Base-by-base conservation (phyloP, 2,329 filamentous ascomycete genomes). In the Monosporascus sp. region DNA sequence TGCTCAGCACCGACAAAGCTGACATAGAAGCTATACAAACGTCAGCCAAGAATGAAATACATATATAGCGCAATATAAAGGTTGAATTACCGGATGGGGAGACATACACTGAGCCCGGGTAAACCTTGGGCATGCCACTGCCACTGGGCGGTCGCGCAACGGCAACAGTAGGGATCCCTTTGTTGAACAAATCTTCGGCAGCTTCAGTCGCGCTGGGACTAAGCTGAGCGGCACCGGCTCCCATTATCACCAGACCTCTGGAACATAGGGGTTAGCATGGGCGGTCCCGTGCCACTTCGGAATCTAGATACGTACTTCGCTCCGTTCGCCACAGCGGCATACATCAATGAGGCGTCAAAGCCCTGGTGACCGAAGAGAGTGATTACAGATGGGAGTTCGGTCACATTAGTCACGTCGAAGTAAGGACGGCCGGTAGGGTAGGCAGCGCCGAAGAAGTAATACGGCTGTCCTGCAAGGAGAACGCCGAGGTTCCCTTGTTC, bases 391-490 rank as follows among this genome's bases (percentile, higher is more conserved):
- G 76, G 74, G 3, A 80, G 68, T 8, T 63, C 61, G 0, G 67
- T 70, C 1, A 68, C 58, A 22, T 68, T 64, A 8, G 59, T 60
- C 8, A 70, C 62, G 52, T 64, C 65, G 59, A 69, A 74, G 20
- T 66, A 60, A 47, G 71, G 60, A 53, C 73, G 68, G 8, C 70
- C 69, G 36, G 71, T 71, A 17, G 79, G 73, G 14, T 67, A 67
- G 0, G 73, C 67, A 0, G 78, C 67, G 3, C 70, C 72, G 55
- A 73, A 82, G 66, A 74, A 82, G 67, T 80, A 82, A 58, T 75
- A 80, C 0, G 79, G 77, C 6, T 74, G 70, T n/a, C 79, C 72
- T 46, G 76, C 75, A 53, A 81, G 72, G 60, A 82, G 74, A 48
- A 71, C 68, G 11, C 78, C 78, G 0, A 81, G 68, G 47, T 75